These are phyloP conservation scores for Dendrocalamus latiflorus DNA, from an alignment of 202 grass and related monocot genomes.

Conservation along the genomic window DNA sequence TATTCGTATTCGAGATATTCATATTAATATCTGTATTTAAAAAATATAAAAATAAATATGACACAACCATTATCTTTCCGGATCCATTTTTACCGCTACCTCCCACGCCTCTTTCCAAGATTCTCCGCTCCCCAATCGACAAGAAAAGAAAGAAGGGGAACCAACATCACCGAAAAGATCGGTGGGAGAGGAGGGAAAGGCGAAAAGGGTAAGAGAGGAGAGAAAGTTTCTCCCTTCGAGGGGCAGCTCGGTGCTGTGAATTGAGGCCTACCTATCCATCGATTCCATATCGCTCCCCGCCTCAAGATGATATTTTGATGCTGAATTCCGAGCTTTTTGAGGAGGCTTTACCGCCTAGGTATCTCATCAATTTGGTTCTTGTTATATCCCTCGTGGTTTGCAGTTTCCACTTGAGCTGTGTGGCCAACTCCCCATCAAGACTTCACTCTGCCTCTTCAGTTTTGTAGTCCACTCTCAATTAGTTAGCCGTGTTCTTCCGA, in stretches of 20 bases:
- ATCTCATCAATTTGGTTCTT: slow-evolving; percentile 15
- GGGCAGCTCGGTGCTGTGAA: slow-evolving; percentile 23
- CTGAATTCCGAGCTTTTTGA: slow-evolving; percentile 23
- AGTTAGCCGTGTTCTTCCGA: neutral
- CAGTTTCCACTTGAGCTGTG: neutral
- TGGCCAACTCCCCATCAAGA: neutral
- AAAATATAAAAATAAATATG: no score
- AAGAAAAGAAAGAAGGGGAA: slow-evolving; percentile 6
- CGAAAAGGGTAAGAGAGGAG: no score
- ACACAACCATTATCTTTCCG: no score
- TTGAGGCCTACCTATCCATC: neutral
- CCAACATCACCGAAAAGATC: slow-evolving; percentile 36
- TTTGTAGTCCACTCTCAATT: neutral
- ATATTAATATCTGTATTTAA: no score
- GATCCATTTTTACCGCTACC: neutral
- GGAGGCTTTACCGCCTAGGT: neutral
- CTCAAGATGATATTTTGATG: slow-evolving; percentile 24
- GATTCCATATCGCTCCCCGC: slow-evolving; percentile 17
- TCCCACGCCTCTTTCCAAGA: slow-evolving; percentile 28
- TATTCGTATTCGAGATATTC: no score
- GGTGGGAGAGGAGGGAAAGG: neutral
- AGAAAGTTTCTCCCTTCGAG: slow-evolving; percentile 11
- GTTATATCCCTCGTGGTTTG: neutral
- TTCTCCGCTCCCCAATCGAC: slow-evolving; percentile 16
- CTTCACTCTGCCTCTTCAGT: neutral